Conservation (phyloP, 805 yeast species). For the Lachancea quebecensis region DNA sequence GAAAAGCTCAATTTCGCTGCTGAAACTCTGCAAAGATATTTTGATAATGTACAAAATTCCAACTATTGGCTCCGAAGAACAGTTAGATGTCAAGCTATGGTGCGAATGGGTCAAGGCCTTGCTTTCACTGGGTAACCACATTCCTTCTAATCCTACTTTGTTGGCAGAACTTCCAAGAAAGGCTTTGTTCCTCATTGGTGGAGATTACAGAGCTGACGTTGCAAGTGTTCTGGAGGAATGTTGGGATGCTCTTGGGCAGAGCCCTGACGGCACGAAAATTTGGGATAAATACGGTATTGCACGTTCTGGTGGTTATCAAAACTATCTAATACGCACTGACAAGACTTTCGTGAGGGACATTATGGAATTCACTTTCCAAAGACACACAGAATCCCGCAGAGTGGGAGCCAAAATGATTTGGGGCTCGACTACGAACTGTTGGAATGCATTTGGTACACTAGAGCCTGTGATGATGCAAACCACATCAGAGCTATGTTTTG, state of each 20-base stretch:
- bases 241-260: slow-evolving; percentile 75
- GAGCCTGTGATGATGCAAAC: slow-evolving; percentile 15
- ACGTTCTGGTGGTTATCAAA: slow-evolving; percentile 66
- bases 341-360: slow-evolving; percentile 57
- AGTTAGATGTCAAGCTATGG: slow-evolving; percentile 62
- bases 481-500: slow-evolving; percentile 25
- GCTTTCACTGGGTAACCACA: slow-evolving; percentile 54
- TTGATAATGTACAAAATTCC: slow-evolving; percentile 50
- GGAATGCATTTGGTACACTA: slow-evolving; percentile 14
- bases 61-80: slow-evolving; percentile 38
- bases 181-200: slow-evolving; percentile 58
- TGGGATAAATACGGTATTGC: slow-evolving; percentile 49
- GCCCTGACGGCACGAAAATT: slow-evolving; percentile 46
- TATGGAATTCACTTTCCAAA: slow-evolving; percentile 61
- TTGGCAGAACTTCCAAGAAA: slow-evolving; percentile 65
- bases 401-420: slow-evolving; percentile 63
- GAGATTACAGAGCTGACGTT: slow-evolving; percentile 54
- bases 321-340: slow-evolving; percentile 50
- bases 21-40: slow-evolving; percentile 47
- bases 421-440: slow-evolving; percentile 42
- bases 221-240: slow-evolving; percentile 47
- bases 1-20: slow-evolving; percentile 47
- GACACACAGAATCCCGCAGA: slow-evolving; percentile 51
- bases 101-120: slow-evolving; percentile 54
- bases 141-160: slow-evolving; percentile 62